Base-by-base conservation (phyloP, 345 rosid species). In the Angophora floribunda region DNA sequence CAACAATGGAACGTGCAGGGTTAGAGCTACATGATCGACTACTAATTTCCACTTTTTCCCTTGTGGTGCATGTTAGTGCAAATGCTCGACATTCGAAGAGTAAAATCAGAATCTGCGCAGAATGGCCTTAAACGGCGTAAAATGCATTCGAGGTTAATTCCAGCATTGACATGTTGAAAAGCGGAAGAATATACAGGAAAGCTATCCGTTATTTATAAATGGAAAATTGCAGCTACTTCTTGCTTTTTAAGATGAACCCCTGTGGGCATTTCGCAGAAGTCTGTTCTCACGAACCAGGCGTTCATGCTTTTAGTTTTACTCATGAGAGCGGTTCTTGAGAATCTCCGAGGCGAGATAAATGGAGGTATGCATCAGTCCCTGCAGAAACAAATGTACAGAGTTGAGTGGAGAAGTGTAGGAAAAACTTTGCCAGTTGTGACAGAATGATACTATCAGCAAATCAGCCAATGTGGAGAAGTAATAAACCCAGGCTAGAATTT, bases 331-430 rank as follows among this genome's bases (percentile, higher is more conserved):
- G 96, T 57, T 95, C 97, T 87, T 95, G 96, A 10, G 96, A 94
- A 91, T 94, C 96, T 55, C 94, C 96, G 87, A 95, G 87, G 7
- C 96, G 95, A 51, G 93, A 94, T 91, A 95, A 86, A 87, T 95
- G 98, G 53, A 95, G 98, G 88, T 95, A 95, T 12, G 98, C 96
- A 91, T 97, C 98, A 11, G 99, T 97, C 87, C 99, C 99, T 97
- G 94, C 86, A 89, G 47, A 19, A 41, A 61, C 75, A 78, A 75
- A 65, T 52, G 53, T 32, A 75, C 28, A 16, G 84, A 67, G 28
- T 36, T 26, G 85, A 65, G 82, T 41, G 26, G 6, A 59, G 19
- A 22, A 61, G 44, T 85, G 49, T 50, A 52, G 44, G 22, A 28
- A 24, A 82, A 55, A 41, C 17, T 80, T 52, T 19, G 61, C 26